A percentile compares a stretch with the other conserved stretches of the same genome.
These are phyloP conservation scores for Saussurea involucrata DNA, from an alignment of 129 eudicot genomes.

Conservation along the genomic window DNA sequence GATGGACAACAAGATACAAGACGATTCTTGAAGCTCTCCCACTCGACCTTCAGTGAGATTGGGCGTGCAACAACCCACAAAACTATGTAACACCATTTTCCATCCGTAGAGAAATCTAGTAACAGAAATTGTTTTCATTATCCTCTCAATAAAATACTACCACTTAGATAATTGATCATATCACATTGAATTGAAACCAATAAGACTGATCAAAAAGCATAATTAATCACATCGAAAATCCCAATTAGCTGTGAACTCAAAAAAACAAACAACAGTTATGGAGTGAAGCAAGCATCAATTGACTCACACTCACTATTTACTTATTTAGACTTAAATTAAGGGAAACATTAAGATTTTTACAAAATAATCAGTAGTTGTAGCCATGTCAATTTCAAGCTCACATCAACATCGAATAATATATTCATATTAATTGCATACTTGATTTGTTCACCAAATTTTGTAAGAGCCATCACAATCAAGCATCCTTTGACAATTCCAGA, in stretches of 20 bases:
- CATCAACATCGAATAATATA: background rate
- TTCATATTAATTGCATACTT: background rate
- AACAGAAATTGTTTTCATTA: background rate
- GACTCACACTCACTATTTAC: too few relatives aligned
- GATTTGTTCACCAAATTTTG: background rate
- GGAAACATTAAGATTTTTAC: background rate
- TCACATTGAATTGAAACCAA: background rate
- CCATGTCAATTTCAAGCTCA: background rate
- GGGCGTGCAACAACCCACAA: slow-evolving; percentile 70
- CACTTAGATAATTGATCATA: background rate
- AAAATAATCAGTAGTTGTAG: background rate
- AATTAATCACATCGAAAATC: background rate
- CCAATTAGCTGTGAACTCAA: background rate
- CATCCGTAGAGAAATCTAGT: slow-evolving; percentile 76
- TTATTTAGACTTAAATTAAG: too few relatives aligned
- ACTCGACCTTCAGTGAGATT: slow-evolving; percentile 43
- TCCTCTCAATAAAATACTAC: background rate
- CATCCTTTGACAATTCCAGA: background rate
- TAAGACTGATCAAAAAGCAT: background rate
- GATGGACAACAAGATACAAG: slow-evolving; percentile 74
- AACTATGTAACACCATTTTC: slow-evolving; percentile 84
- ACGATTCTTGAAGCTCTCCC: slow-evolving; percentile 69
- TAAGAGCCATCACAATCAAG: background rate
- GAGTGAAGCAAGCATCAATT: too few relatives aligned
- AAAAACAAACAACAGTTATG: too few relatives aligned